Base-by-base conservation (phyloP, 2,329 filamentous ascomycete species). In the Fusarium heterosporum region DNA sequence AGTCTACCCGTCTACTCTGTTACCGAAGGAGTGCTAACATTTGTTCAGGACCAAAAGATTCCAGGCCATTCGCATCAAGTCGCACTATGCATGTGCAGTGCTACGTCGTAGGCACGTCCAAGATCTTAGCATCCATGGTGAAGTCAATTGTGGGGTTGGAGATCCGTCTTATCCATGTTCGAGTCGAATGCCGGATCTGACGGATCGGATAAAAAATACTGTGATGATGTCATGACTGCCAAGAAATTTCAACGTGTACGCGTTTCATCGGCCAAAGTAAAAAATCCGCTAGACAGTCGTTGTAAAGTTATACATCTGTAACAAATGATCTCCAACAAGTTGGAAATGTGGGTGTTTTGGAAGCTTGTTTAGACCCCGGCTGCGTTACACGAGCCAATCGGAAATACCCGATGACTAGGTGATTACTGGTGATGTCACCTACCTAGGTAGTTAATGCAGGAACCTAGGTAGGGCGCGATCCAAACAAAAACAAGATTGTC, bases 1-100 rank as follows among this genome's bases (percentile, higher is more conserved):
- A 85, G 84, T 85, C 68, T 71, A 58, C 66, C 70, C 60, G 41
- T 60, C 56, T 45, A 41, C 46, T 60, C 22, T 25, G 14, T 29
- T 25, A 14, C 51, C 67, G 57, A 61, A 58, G 41, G 22, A 55
- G 36, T 63, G 65, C 75, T 76, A 75, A 77, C 72, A 68, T 56
- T n/a, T 50, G 30, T 60, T 60, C 64, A 76, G 74, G 64, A 55
- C 17, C 12, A 51, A 45, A 16, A 39, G 17, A 26, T 38, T 30
- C 39, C 13, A 42, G 25, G 19, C 6, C 8, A 12, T 49, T n/a
- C 14, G 19, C n/a, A 13, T 16, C 13, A 17, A 42, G 12, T 10
- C n/a, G 13, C 38, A 22, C 51, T 19, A 22, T 25, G 17, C 9
- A 40, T 16, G 19, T 28, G 29, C 25, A 36, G 8, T 47, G 16